Evolutionary conservation across 331 rosid genomes (phyloP).

Genomic region (Spiraea crenata): DNA sequence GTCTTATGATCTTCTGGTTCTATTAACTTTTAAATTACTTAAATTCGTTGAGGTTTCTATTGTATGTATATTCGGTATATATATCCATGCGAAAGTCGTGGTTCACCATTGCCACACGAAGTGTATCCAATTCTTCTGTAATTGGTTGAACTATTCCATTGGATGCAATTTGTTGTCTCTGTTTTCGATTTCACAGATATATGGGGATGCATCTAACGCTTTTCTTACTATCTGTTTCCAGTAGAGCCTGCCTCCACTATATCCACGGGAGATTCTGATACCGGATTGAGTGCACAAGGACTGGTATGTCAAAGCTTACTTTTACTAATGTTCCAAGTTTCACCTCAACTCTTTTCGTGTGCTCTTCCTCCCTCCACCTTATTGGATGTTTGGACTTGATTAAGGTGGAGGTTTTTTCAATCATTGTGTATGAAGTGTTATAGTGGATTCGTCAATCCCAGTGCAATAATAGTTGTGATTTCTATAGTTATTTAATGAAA

Average conservation of each 20-base stretch:
- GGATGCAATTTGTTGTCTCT: not conserved
- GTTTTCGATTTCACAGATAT: not conserved
- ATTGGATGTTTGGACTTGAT: too few relatives aligned
- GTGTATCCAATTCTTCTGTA: not conserved
- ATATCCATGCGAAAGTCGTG: too few relatives aligned
- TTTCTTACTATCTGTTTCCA: slow-evolving; percentile 33
- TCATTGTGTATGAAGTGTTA: not conserved
- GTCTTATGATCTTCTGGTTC: too few relatives aligned
- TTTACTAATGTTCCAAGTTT: not conserved
- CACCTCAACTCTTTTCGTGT: not conserved
- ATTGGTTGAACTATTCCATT: not conserved
- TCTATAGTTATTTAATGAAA: too few relatives aligned
- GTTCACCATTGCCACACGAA: too few relatives aligned
- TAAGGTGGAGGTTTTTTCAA: too few relatives aligned
- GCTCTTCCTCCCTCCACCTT: not conserved
- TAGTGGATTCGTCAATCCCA: not conserved
- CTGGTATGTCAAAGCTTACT: slow-evolving; percentile 31
- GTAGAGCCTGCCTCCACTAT: slow-evolving; percentile 37
- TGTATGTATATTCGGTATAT: too few relatives aligned
- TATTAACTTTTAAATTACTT: too few relatives aligned
- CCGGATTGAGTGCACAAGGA: slow-evolving; percentile 31
- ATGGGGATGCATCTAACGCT: not conserved
- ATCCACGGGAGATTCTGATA: slow-evolving; percentile 24
- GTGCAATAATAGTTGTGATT: not conserved
- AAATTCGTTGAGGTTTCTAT: too few relatives aligned